These are phyloP conservation scores for Yamadazyma mexicana DNA, from an alignment of 1,139 yeast species.

Conservation along the genomic window DNA sequence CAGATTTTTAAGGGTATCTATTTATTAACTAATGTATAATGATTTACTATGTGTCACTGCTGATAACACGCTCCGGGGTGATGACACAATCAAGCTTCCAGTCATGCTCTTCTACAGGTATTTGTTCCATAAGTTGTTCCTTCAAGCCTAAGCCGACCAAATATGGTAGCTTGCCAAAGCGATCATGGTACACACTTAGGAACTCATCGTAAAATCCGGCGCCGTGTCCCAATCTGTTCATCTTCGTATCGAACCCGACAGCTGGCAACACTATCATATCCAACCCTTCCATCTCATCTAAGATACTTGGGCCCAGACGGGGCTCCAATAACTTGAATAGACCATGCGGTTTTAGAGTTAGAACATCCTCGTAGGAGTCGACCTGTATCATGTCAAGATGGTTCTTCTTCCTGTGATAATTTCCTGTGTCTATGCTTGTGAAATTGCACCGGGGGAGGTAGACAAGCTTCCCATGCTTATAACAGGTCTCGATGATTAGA, in stretches of 20 bases:
- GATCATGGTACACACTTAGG: constrained; percentile 48
- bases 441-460: constrained; percentile 52
- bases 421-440: constrained; percentile 12
- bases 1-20: constrained; percentile 3
- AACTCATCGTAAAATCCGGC: constrained; percentile 90
- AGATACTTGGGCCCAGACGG: constrained; percentile 30
- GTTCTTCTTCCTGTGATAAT: constrained; percentile 32
- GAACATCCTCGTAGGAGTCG: constrained; percentile 39
- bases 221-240: constrained; percentile 83
- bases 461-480: constrained; percentile 41
- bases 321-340: constrained; percentile 74
- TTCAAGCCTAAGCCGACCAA: constrained; percentile 69
- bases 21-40: constrained; percentile 5
- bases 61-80: constrained; percentile 17
- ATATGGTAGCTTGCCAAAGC: constrained; percentile 35
- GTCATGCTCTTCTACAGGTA: constrained; percentile 77
- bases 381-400: constrained; percentile 62
- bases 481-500: constrained; percentile 49
- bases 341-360: constrained; percentile 62
- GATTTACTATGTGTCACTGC: too few relatives aligned
- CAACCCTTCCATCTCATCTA: constrained; percentile 39
- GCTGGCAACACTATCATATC: constrained; percentile 85
- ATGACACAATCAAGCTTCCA: constrained; percentile 61
- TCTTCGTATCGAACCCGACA: constrained; percentile 63
- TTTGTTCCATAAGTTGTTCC: constrained; percentile 59